Evolutionary conservation across 768 basidiomycete genomes (phyloP), one percentile per base, ranked within the genome.

Genomic region (Termitomyces heimii): DNA sequence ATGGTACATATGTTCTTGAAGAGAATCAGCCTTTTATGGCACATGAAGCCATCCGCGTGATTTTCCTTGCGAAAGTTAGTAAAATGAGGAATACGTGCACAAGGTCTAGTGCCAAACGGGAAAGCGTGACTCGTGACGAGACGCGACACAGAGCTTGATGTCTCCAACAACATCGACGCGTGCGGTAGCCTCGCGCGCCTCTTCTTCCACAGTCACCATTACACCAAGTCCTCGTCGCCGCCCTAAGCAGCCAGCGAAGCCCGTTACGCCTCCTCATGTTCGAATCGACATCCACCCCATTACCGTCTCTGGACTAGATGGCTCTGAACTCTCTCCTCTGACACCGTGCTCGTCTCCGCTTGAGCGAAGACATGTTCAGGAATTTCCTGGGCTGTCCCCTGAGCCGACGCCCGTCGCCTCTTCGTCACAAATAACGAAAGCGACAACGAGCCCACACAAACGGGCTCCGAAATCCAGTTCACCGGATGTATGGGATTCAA

Each of bases 401-500:
- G 55, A 60, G 48, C 40, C 42, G 5, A 35, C 42, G 16, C 29
- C 34, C 29, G 46, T 43, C 28, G 26, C 43, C 5, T 43, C 31
- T 8, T 28, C 54, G 16, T 53, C 55, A 31, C 44, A 40, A 44
- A 49, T 22, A 26, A 53, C 46, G 20, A 31, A 40, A 32, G n/a
- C 26, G 5, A 18, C 37, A 13, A 59, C 51, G 18, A 46, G 35
- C 18, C 56, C 57, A 13, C 44, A 48, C n/a, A 55, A 55, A 56
- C 52, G 53, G 47, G 37, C 47, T 28, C 20, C 29, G 16, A 53
- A 54, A 35, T 31, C 28, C 47, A 29, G 20, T 20, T 40, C 47
- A 55, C 14, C 40, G 34, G 37, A 58, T 22, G 12, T 37, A 39
- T 71, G 72, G 72, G 58, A 64, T 42, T 28, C 67, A 12, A 57